Percentiles rank a stretch among this genome's conserved stretches.
Evolutionary conservation across 2,329 filamentous ascomycete species (phyloP).

Genomic region (Pseudocercospora fuligena): DNA sequence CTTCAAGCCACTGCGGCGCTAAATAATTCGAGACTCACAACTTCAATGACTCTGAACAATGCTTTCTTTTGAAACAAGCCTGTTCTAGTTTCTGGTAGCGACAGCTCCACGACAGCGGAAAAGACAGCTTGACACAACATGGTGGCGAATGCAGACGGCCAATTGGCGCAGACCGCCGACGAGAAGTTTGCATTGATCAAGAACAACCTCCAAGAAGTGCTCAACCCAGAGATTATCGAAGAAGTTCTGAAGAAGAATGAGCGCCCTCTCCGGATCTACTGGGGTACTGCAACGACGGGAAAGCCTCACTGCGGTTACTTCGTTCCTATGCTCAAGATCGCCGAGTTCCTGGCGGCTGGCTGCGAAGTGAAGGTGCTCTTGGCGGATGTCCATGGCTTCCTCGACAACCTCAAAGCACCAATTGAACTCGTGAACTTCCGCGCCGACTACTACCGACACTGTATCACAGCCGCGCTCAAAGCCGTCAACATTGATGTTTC

Average conservation of each 20-base stretch:
- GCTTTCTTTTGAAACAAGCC: background rate
- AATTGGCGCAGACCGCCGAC: constrained; percentile 40
- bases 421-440: constrained; percentile 84
- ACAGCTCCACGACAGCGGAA: background rate
- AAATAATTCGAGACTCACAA: background rate
- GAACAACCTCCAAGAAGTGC: constrained; percentile 74
- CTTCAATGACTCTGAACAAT: background rate
- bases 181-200: constrained; percentile 77
- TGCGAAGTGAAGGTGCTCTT: constrained; percentile 64
- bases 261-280: constrained; percentile 78
- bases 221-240: constrained; percentile 84
- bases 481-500: constrained; percentile 79
- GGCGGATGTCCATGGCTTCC: constrained; percentile 67
- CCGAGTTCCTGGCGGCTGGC: constrained; percentile 81
- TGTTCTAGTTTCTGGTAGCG: background rate
- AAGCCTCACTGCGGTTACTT: constrained; percentile 89
- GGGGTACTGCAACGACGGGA: constrained; percentile 87
- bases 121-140: background rate
- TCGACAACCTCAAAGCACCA: constrained; percentile 65
- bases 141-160: constrained; percentile 6
- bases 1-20: background rate
- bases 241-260: constrained; percentile 71
- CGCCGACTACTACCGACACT: constrained; percentile 79
- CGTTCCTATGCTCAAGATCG: constrained; percentile 85
- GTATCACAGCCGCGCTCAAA: constrained; percentile 75